Percentiles rank a stretch among this genome's conserved stretches.
phyloP scores from a whole-genome alignment of 257 asterid genomes.

The Salvia miltiorrhiza region DNA sequence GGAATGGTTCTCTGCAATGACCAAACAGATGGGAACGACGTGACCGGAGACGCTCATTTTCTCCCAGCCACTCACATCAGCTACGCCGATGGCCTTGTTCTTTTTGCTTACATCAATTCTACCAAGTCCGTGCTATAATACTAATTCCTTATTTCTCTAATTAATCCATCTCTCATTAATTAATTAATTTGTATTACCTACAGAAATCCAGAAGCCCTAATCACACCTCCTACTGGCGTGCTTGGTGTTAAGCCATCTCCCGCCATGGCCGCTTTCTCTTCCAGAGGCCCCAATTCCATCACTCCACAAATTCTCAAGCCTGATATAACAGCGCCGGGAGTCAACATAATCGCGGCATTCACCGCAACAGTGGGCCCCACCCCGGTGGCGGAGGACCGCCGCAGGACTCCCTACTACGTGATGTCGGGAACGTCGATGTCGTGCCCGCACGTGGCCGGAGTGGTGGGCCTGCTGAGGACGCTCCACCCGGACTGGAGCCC shows the following conservation, averaged over 20 bases:
- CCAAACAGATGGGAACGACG: constrained; percentile 12
- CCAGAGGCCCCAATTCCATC: constrained; percentile 58
- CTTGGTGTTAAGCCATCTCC: constrained; percentile 50
- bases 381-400: constrained; percentile 14
- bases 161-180: too few species aligned
- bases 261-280: constrained; percentile 58
- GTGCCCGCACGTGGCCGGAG: constrained; percentile 70
- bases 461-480: constrained; percentile 48
- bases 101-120: constrained; percentile 39
- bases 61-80: constrained; percentile 54
- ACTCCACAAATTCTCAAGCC: constrained; percentile 75
- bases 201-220: constrained; percentile 40
- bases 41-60: constrained; percentile 35
- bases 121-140: constrained; percentile 23
- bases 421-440: constrained; percentile 63
- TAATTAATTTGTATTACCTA: not conserved
- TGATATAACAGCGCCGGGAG: constrained; percentile 73
- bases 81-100: constrained; percentile 39
- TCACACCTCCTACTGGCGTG: constrained; percentile 32
- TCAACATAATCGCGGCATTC: constrained; percentile 51
- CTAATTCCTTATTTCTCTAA: not conserved
- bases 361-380: constrained; percentile 32
- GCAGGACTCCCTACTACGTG: constrained; percentile 25
- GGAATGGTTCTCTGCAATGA: constrained; percentile 60
- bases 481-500: constrained; percentile 67